Percentiles rank a stretch among this genome's conserved stretches.
Conservation (phyloP, 2,329 filamentous ascomycete genomes). For the Fusarium palustre region DNA sequence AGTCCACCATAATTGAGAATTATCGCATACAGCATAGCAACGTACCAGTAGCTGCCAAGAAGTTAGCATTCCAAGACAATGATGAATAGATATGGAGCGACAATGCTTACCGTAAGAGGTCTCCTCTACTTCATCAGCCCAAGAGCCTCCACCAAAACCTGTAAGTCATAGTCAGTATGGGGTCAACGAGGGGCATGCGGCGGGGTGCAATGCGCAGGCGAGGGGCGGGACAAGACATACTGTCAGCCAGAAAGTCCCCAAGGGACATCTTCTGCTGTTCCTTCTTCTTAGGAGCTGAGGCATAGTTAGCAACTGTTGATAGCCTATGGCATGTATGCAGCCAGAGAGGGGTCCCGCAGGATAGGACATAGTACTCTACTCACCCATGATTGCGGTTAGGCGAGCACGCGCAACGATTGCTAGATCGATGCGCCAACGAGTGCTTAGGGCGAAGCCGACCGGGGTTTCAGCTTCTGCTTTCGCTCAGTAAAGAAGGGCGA, state of each 20-base stretch:
- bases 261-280: slow-evolving; percentile 97
- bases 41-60: slow-evolving; percentile 53
- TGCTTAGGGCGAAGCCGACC: slow-evolving; percentile 49
- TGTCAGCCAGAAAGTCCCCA: slow-evolving; percentile 93
- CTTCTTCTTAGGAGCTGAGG: slow-evolving; percentile 88
- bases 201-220: slow-evolving; percentile 40
- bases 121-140: slow-evolving; percentile 99
- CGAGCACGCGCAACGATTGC: slow-evolving; percentile 61
- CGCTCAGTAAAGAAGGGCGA: slow-evolving; percentile 27
- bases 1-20: slow-evolving; percentile 38
- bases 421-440: slow-evolving; percentile 55
- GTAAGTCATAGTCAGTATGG: slow-evolving; percentile 43
- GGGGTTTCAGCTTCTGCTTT: slow-evolving; percentile 48
- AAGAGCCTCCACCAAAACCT: slow-evolving; percentile 78
- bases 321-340: background rate
- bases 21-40: slow-evolving; percentile 28
- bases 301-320: slow-evolving; percentile 25
- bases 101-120: slow-evolving; percentile 72
- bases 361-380: slow-evolving; percentile 53
- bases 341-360: slow-evolving; percentile 6
- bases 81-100: slow-evolving; percentile 9
- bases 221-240: slow-evolving; percentile 67
- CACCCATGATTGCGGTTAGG: slow-evolving; percentile 72
- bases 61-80: slow-evolving; percentile 48
- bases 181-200: slow-evolving; percentile 40